Percentiles rank a stretch among this genome's conserved stretches.
These are phyloP conservation scores for Pharnaceum exiguum DNA, from an alignment of 148 eudicot genomes.

Conservation along the genomic window DNA sequence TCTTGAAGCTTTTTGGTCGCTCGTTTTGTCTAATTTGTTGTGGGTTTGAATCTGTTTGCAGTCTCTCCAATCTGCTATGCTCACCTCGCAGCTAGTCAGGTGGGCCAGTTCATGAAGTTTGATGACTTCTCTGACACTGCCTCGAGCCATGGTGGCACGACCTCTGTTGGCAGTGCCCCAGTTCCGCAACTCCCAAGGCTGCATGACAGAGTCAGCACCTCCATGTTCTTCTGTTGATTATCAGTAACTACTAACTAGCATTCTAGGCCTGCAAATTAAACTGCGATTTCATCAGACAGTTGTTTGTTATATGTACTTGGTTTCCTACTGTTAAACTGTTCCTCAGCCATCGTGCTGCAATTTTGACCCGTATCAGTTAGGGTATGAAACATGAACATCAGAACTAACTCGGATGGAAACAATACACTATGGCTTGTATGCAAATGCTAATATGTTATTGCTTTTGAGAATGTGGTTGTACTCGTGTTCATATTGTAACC, in stretches of 20 bases:
- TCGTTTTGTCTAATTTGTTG: background rate
- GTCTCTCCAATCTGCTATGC: slow-evolving; percentile 30
- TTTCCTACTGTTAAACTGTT: too few species aligned
- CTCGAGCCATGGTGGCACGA: slow-evolving; percentile 17
- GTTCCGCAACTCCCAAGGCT: slow-evolving; percentile 33
- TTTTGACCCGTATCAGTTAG: too few species aligned
- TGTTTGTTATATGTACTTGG: too few species aligned
- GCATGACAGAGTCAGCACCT: slow-evolving; percentile 22
- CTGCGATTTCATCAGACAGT: too few species aligned
- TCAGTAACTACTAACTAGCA: too few species aligned
- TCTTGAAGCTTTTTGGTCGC: background rate
- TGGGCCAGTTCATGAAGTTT: slow-evolving; percentile 29
- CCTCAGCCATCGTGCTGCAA: too few species aligned
- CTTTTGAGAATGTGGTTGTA: too few species aligned
- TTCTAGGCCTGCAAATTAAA: background rate
- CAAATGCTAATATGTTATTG: too few species aligned
- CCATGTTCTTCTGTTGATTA: slow-evolving; percentile 40
- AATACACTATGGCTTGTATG: too few species aligned
- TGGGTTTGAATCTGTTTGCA: background rate
- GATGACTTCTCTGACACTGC: slow-evolving; percentile 25
- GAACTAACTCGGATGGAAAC: too few species aligned
- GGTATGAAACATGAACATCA: too few species aligned
- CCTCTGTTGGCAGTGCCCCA: slow-evolving; percentile 15
- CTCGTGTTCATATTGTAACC: too few species aligned
- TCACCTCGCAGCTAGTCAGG: slow-evolving; percentile 34